phyloP scores from a whole-genome alignment of 495 filamentous ascomycete genomes.

The Articulospora tetracladia region DNA sequence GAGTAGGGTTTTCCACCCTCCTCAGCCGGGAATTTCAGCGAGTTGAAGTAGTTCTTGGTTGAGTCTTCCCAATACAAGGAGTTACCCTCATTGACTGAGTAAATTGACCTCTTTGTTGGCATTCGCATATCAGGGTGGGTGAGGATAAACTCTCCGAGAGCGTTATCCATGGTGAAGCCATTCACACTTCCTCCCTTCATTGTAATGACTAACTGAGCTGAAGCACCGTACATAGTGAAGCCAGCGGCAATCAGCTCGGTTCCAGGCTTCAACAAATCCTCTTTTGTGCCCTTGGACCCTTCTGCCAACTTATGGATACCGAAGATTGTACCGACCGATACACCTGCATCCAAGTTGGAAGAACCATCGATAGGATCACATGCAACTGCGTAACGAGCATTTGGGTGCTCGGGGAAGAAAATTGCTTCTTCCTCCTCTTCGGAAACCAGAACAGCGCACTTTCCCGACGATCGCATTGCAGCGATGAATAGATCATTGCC shows the following conservation, averaged over 20 bases:
- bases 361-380: slow-evolving; percentile 98
- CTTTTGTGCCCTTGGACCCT: slow-evolving; percentile 62
- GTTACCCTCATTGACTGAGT: slow-evolving; percentile 99
- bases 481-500: slow-evolving; percentile 96
- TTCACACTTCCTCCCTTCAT: slow-evolving; percentile 93
- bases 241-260: slow-evolving; percentile 89
- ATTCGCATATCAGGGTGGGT: slow-evolving; percentile 93
- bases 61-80: slow-evolving; percentile 91
- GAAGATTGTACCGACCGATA: slow-evolving; percentile 98
- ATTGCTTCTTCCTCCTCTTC: slow-evolving; percentile 95
- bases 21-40: slow-evolving; percentile 70
- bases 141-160: slow-evolving; percentile 96
- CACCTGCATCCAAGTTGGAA: slow-evolving; percentile 95
- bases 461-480: slow-evolving; percentile 86
- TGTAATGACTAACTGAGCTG: slow-evolving; percentile 91
- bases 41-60: slow-evolving; percentile 82
- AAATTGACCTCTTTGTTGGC: slow-evolving; percentile 76
- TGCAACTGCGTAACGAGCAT: slow-evolving; percentile 89
- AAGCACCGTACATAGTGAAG: slow-evolving; percentile 99
- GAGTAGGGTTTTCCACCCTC: slow-evolving; percentile 86
- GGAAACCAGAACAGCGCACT: slow-evolving; percentile 85
- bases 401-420: slow-evolving; percentile 71
- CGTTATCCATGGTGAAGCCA: slow-evolving; percentile 95
- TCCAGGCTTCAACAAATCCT: slow-evolving; percentile 84
- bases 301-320: slow-evolving; percentile 85